These are phyloP conservation scores for Rubus parviflorus DNA, from an alignment of 306 rosid species.

Conservation along the genomic window DNA sequence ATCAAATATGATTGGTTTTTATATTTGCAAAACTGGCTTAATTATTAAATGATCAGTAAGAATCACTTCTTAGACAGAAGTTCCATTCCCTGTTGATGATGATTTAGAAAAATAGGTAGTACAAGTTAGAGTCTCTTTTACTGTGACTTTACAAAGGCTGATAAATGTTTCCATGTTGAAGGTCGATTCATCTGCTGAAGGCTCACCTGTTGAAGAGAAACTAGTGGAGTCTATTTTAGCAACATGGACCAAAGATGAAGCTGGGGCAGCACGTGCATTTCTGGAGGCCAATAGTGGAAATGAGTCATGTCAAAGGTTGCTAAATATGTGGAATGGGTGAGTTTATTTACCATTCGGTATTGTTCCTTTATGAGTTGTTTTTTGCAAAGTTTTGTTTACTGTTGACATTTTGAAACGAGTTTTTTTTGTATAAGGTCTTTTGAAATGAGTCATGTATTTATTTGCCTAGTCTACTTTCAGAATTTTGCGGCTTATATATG, in stretches of 20 bases:
- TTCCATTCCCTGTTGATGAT: neutral
- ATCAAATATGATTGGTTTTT: too few species aligned
- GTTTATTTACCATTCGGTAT: slow-evolving; percentile 4
- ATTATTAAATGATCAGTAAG: too few species aligned
- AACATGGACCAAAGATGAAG: slow-evolving; percentile 41
- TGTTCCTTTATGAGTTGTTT: neutral
- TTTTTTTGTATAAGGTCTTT: neutral
- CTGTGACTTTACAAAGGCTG: slow-evolving; percentile 15
- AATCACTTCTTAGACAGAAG: too few species aligned
- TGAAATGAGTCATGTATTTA: neutral
- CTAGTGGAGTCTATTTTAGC: slow-evolving; percentile 69
- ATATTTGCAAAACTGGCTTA: too few species aligned
- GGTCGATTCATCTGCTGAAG: slow-evolving; percentile 53
- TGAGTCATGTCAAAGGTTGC: slow-evolving; percentile 58
- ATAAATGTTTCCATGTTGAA: slow-evolving; percentile 28
- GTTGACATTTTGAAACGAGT: neutral
- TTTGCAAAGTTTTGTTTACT: neutral
- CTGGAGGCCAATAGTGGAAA: slow-evolving; percentile 57
- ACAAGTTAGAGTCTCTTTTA: neutral
- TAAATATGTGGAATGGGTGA: slow-evolving; percentile 75
- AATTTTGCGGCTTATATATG: neutral
- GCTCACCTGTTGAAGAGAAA: slow-evolving; percentile 42
- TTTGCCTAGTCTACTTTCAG: neutral
- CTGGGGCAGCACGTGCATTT: slow-evolving; percentile 50
- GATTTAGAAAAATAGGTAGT: neutral